phyloP scores from a whole-genome alignment of 805 yeast species.

The fission yeast (Schizosaccharomyces pombe) region DNA sequence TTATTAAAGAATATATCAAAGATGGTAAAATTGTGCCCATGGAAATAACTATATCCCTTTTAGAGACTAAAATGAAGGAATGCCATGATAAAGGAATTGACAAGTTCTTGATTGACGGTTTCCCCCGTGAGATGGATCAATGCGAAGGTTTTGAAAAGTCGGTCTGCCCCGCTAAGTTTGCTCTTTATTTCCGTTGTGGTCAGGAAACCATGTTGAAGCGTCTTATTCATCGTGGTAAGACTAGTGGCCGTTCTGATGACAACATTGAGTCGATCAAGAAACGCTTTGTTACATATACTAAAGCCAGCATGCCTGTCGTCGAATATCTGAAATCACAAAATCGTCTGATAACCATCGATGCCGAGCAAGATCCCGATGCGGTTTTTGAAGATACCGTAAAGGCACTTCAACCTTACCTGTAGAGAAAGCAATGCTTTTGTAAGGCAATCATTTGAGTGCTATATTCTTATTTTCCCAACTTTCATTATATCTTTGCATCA shows the following conservation, averaged over 20 bases:
- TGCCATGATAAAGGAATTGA: slow-evolving; percentile 16
- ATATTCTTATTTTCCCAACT: no score
- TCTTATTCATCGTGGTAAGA: slow-evolving; percentile 73
- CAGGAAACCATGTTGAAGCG: slow-evolving; percentile 66
- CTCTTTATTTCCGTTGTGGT: slow-evolving; percentile 32
- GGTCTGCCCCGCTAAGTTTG: slow-evolving; percentile 19
- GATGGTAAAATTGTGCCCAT: slow-evolving; percentile 90
- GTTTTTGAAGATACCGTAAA: background rate
- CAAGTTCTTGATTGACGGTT: slow-evolving; percentile 75
- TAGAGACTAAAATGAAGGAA: slow-evolving; percentile 54
- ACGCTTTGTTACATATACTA: slow-evolving; percentile 65
- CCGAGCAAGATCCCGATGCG: slow-evolving; percentile 1
- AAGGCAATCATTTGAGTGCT: background rate
- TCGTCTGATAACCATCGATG: background rate
- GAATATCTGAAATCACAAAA: slow-evolving; percentile 16
- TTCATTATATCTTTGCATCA: no score
- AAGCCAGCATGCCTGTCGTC: slow-evolving; percentile 85
- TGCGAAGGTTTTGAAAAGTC: slow-evolving; percentile 76
- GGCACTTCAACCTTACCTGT: background rate
- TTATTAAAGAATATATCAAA: slow-evolving; percentile 61
- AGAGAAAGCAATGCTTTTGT: background rate
- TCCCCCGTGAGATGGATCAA: slow-evolving; percentile 97
- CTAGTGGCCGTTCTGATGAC: slow-evolving; percentile 85
- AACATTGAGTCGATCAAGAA: slow-evolving; percentile 75
- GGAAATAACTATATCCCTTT: slow-evolving; percentile 59